A percentile compares a stretch with the other conserved stretches of the same genome.
These are phyloP conservation scores for Clavulina sp. DNA, from an alignment of 768 basidiomycete genomes.

Conservation along the genomic window DNA sequence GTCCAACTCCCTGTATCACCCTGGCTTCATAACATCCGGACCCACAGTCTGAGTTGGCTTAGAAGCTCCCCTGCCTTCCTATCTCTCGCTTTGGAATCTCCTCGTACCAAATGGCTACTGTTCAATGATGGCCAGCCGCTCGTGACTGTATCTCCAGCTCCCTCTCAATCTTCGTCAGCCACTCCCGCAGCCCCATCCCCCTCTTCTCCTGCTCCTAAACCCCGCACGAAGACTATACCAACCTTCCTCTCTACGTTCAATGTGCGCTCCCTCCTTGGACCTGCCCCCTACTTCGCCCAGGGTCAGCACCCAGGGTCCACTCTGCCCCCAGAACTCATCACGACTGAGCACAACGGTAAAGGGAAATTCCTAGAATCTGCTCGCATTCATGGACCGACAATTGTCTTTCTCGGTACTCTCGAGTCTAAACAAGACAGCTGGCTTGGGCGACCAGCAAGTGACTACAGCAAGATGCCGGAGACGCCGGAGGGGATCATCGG, in stretches of 20 bases:
- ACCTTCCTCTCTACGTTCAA: slow-evolving; percentile 43
- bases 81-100: slow-evolving; percentile 43
- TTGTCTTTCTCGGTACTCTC: slow-evolving; percentile 69
- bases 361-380: slow-evolving; percentile 29
- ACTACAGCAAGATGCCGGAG: slow-evolving; percentile 44
- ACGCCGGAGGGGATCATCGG: slow-evolving; percentile 49
- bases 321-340: slow-evolving; percentile 5
- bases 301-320: slow-evolving; percentile 27
- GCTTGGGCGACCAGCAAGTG: slow-evolving; percentile 31
- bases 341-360: not conserved
- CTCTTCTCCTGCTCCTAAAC: too few species aligned
- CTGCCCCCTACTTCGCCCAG: slow-evolving; percentile 55
- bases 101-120: slow-evolving; percentile 56
- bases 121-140: slow-evolving; percentile 63
- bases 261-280: slow-evolving; percentile 46
- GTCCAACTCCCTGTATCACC: too few species aligned
- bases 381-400: slow-evolving; percentile 37
- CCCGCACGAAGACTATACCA: slow-evolving; percentile 21
- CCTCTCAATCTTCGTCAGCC: too few species aligned
- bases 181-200: too few species aligned
- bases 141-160: slow-evolving; percentile 20
- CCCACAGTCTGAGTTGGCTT: slow-evolving; percentile 52
- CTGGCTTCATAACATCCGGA: too few species aligned
- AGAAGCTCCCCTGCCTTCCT: slow-evolving; percentile 58
- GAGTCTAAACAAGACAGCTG: slow-evolving; percentile 30